These are phyloP conservation scores for Pseudogymnoascus sp. DNA, from an alignment of 2,329 filamentous ascomycete species.

Conservation along the genomic window DNA sequence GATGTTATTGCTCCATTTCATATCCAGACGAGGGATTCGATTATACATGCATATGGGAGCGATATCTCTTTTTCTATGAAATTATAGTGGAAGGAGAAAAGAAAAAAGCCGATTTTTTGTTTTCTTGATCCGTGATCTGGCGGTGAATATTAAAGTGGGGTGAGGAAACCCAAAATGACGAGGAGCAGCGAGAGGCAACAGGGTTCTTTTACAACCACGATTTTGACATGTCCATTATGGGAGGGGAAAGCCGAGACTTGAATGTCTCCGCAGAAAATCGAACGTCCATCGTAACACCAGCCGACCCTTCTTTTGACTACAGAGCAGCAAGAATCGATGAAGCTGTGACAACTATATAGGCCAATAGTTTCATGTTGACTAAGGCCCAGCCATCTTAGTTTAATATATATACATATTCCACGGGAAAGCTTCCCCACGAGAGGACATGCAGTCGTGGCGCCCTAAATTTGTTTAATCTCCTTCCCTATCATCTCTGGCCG, in stretches of 20 bases:
- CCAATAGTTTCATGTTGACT: not conserved
- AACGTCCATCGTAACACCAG: no score
- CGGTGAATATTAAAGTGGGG: no score
- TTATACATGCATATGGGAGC: not conserved
- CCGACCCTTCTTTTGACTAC: not conserved
- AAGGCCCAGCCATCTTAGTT: not conserved
- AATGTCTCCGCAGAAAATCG: no score
- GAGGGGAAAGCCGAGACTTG: no score
- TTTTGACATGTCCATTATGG: no score
- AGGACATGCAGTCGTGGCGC: not conserved
- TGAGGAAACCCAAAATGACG: no score
- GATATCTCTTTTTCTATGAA: not conserved
- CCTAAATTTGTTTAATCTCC: constrained; percentile 47
- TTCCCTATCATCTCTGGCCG: constrained; percentile 84
- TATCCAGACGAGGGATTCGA: not conserved
- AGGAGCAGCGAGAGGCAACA: no score
- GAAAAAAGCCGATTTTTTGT: no score
- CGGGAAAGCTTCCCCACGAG: not conserved
- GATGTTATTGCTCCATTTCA: no score
- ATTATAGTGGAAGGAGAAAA: no score
- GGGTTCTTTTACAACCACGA: no score
- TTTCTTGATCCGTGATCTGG: no score
- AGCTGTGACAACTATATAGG: not conserved
- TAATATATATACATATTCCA: not conserved
- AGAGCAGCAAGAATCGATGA: not conserved